Evolutionary conservation across 2,329 filamentous ascomycete species (phyloP), one percentile per base, ranked within the genome.

Genomic region (Cordyceps militaris): DNA sequence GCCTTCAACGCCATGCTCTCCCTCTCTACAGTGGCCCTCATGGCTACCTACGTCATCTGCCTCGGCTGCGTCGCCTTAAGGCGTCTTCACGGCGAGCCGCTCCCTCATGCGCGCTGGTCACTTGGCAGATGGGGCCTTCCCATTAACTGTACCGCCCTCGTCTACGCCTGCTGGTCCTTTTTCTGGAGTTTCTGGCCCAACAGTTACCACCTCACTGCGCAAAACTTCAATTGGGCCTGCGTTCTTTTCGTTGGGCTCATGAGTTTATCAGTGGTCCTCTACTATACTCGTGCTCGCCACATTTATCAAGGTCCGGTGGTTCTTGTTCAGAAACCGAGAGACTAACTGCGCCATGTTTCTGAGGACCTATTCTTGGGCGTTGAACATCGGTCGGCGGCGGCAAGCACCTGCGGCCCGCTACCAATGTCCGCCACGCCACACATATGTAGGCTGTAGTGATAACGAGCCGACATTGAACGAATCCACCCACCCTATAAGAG

Each of bases 111-210:
- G 1, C 55, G 43, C 19, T 63, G 61, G 32, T 61, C 60, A 8
- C 46, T 63, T 6, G 61, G 61, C 23, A 53, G 38, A 42, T 62
- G 51, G 48, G 61, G 61, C 3, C 14, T 63, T 4, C 57, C 58
- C 7, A 51, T 61, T 14, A 63, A 63, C 49, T 21, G 51, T 1
- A 36, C 47, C 4, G 61, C 57, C 4, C 36, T 62, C 10, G 11
- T 57, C 11, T 60, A 51, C 47, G 55, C 44, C 9, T 10, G 28
- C 7, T 63, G 61, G 61, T 51, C 52, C 1, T 63, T 63, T 24
- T 62, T 63, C 55, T 63, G 60, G 61, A 58, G 52, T 24, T 63
- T 63, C 40, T 63, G 61, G 61, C 61, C 61, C 30, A 50, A 61
- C 32, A 51, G 38, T 8, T 57, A 60, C 26, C 60, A 59, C 2